Evolutionary conservation across 2,329 filamentous ascomycete genomes (phyloP), one percentile per base, ranked within the genome.

Genomic region (Neonectria coccinea): DNA sequence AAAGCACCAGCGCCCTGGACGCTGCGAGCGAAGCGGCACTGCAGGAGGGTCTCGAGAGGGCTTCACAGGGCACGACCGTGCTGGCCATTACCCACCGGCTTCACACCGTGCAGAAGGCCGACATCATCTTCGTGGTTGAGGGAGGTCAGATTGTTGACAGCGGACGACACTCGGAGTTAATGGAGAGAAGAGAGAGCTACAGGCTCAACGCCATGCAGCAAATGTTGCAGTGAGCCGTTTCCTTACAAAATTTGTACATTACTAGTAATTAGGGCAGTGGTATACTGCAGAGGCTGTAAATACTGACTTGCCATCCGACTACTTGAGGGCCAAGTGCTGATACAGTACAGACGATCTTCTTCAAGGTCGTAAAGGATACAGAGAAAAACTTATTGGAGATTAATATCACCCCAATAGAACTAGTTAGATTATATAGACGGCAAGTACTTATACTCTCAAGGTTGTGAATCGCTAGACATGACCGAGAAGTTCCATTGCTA

Each of bases 1-100:
- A 97, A 81, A 91, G 91, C 29, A 97, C 92, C 0, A 91, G 89
- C 36, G 91, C 91, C 3, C 83, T 97, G 2, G 93, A 97, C 72
- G 86, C 88, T 0, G 88, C 89, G 70, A 91, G 87, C 53, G 90
- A 92, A 47, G 82, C 83, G 7, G 78, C 89, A 4, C 85, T 97
- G 16, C 86, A 92, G 57, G 84, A 90, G 25, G 89, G 88, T 0
- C 80, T 93, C 47, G 88, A 92, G 77, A 82, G 79, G 66, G 86
- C 82, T 0, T 82, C 83, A 0, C 80, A 79, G 50, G 84, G 75
- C 62, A 85, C 85, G 31, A 88, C 86, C 0, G 85, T 88, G 14
- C 79, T 89, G 67, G 85, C 85, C n/a, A 86, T 88, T 61, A 86
- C 86, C 2, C 86, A 88, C 72, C 77, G 86, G 29, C 73, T 89